phyloP scores from a whole-genome alignment of 768 basidiomycete genomes.

The Rhodotorula taiwanensis region DNA sequence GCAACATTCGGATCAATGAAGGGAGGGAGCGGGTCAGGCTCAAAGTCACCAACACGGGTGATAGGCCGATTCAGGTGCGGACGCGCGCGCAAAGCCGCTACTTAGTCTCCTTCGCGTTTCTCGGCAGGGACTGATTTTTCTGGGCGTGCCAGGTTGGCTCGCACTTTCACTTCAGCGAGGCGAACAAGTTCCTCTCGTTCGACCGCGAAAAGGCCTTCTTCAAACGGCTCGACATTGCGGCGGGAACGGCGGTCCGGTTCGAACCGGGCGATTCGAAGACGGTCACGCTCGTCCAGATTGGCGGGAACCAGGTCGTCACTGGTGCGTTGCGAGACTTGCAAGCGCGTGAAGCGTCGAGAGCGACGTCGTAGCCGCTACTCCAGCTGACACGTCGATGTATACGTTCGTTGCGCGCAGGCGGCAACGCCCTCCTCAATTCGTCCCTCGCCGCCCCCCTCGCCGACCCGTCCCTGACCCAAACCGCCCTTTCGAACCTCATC shows the following conservation, averaged over 20 bases:
- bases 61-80: conserved; percentile 79
- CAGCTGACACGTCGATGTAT: not conserved
- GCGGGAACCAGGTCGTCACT: conserved; percentile 61
- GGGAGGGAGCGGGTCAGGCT: conserved; percentile 64
- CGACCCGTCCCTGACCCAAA: conserved; percentile 39
- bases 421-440: conserved; percentile 54
- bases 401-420: conserved; percentile 1
- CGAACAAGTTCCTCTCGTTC: conserved; percentile 70
- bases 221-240: conserved; percentile 80
- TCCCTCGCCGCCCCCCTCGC: conserved; percentile 27
- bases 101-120: not conserved
- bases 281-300: conserved; percentile 71
- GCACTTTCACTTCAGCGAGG: conserved; percentile 83
- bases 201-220: conserved; percentile 75
- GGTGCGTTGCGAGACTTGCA: conserved; percentile 49
- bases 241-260: conserved; percentile 92
- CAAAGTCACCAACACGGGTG: conserved; percentile 80
- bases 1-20: conserved; percentile 62
- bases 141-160: conserved; percentile 86
- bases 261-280: conserved; percentile 87
- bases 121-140: too few relatives aligned
- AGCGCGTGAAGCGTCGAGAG: not conserved
- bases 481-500: conserved; percentile 46
- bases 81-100: not conserved
- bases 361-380: not conserved